phyloP scores from a whole-genome alignment of 306 rosid genomes.

The Dalbergia cultrata region DNA sequence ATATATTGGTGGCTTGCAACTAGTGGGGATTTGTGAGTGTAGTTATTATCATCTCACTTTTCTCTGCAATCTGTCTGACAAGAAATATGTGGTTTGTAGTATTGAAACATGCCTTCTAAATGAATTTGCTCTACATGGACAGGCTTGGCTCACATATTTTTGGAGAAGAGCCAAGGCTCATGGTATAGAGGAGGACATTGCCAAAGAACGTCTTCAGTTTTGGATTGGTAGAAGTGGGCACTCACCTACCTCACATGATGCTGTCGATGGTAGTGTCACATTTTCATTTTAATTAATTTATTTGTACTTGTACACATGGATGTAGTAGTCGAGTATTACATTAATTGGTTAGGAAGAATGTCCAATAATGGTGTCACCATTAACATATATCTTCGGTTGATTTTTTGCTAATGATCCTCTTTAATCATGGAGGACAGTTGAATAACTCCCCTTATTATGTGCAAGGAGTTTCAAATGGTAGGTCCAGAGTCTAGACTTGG shows the following conservation, averaged over 20 bases:
- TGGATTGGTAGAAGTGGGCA: slow-evolving; percentile 89
- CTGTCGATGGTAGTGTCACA: slow-evolving; percentile 75
- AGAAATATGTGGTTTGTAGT: slow-evolving; percentile 35
- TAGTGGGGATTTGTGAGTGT: slow-evolving; percentile 30
- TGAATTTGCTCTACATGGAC: slow-evolving; percentile 41
- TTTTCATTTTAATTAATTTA: slow-evolving; percentile 28
- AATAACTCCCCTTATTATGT: background rate
- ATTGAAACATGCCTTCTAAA: slow-evolving; percentile 41
- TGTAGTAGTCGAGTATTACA: background rate
- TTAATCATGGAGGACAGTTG: slow-evolving; percentile 19
- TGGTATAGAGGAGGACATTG: slow-evolving; percentile 80
- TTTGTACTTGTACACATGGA: slow-evolving; percentile 10
- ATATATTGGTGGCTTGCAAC: slow-evolving; percentile 33
- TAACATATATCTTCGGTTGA: slow-evolving; percentile 11
- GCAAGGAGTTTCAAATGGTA: slow-evolving; percentile 5
- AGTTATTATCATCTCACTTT: slow-evolving; percentile 31
- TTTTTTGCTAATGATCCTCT: slow-evolving; percentile 17
- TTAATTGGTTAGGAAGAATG: slow-evolving; percentile 25
- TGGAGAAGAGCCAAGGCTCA: slow-evolving; percentile 98
- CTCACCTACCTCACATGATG: slow-evolving; percentile 93
- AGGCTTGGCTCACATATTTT: slow-evolving; percentile 99
- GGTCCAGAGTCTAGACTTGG: slow-evolving; percentile 30
- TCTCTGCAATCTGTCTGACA: background rate
- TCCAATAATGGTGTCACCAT: background rate
- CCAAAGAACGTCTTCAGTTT: slow-evolving; percentile 90